These are phyloP conservation scores for Blastobotrys indianensis DNA, from an alignment of 1,139 yeast species.

Conservation along the genomic window DNA sequence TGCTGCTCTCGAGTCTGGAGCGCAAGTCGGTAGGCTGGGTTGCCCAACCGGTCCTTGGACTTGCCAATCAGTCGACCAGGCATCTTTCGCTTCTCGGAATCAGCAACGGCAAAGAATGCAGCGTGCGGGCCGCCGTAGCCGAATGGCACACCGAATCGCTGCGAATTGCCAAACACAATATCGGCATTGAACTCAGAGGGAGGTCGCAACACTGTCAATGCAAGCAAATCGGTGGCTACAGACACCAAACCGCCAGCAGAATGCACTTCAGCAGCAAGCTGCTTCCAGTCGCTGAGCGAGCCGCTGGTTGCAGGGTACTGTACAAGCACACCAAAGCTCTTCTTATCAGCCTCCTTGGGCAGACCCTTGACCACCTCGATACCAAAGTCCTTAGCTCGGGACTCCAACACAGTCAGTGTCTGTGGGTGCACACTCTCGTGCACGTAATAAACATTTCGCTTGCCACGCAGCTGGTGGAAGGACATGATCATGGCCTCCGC, in stretches of 20 bases:
- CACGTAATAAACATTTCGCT: conserved; percentile 62
- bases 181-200: conserved; percentile 89
- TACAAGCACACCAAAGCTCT: conserved; percentile 73
- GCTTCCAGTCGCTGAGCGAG: conserved; percentile 48
- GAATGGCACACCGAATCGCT: conserved; percentile 95
- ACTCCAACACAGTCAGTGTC: conserved; percentile 67
- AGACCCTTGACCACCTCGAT: conserved; percentile 63
- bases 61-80: conserved; percentile 96
- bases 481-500: conserved; percentile 94
- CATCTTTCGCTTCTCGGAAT: conserved; percentile 77
- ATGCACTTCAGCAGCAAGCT: conserved; percentile 63
- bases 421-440: conserved; percentile 80
- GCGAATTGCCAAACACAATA: conserved; percentile 86
- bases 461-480: conserved; percentile 60
- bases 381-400: conserved; percentile 72
- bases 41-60: conserved; percentile 85
- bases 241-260: conserved; percentile 67
- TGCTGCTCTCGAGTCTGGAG: conserved; percentile 98
- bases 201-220: conserved; percentile 76
- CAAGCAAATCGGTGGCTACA: conserved; percentile 85
- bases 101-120: conserved; percentile 85
- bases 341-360: conserved; percentile 33
- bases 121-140: conserved; percentile 99
- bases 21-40: conserved; percentile 83
- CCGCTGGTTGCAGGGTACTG: conserved; percentile 94